phyloP scores from a whole-genome alignment of 768 basidiomycete species.

The Auriscalpium microsporum region DNA sequence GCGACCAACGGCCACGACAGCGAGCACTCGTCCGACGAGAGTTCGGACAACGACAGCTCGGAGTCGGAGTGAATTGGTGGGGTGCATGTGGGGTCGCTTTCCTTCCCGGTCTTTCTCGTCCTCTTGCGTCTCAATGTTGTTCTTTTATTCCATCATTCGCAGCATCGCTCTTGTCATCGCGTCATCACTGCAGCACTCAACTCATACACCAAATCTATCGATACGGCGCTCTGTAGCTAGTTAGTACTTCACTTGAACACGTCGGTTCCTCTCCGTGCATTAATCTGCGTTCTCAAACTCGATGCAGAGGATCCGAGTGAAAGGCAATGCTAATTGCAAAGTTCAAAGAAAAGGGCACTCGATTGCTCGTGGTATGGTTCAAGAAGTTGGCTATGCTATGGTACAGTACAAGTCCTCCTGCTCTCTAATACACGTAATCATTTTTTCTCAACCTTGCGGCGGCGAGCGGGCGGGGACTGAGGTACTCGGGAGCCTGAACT shows the following conservation, averaged over 20 bases:
- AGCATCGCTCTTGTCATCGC: constrained; percentile 18
- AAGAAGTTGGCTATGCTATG: too few species aligned
- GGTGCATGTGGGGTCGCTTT: background rate
- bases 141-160: constrained; percentile 14
- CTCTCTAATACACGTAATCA: too few species aligned
- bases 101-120: background rate
- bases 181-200: constrained; percentile 12
- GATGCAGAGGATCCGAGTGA: background rate
- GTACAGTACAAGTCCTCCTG: too few species aligned
- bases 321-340: background rate
- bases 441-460: too few species aligned
- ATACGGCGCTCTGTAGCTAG: constrained; percentile 22
- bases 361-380: too few species aligned
- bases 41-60: constrained; percentile 71
- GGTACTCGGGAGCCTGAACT: too few species aligned
- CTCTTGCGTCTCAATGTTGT: constrained; percentile 9
- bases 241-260: constrained; percentile 17
- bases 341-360: too few species aligned
- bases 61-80: constrained; percentile 60
- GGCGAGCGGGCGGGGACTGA: too few species aligned
- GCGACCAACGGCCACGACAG: constrained; percentile 45
- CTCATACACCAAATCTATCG: constrained; percentile 24
- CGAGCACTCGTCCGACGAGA: constrained; percentile 74
- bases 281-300: background rate
- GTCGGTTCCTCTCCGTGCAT: constrained; percentile 4